A percentile compares a stretch with the other conserved stretches of the same genome.
Conservation (phyloP, 2,329 filamentous ascomycete genomes). For the Pseudogymnoascus sp. region DNA sequence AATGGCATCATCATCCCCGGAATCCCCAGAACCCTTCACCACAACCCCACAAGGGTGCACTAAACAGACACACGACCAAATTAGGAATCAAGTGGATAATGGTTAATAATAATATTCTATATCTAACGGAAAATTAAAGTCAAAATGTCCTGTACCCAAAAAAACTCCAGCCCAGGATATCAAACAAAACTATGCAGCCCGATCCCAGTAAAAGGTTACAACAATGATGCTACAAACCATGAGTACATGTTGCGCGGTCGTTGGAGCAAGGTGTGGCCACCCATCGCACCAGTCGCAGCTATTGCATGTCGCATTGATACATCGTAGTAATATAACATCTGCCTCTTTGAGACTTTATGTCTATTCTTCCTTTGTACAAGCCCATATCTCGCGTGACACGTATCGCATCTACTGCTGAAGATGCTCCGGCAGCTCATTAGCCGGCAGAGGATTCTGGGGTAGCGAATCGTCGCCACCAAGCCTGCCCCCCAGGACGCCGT, state of each 20-base stretch:
- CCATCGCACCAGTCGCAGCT: background rate
- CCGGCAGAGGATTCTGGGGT: background rate
- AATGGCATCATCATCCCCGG: background rate
- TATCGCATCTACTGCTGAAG: background rate
- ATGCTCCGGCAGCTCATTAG: background rate
- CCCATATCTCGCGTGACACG: background rate
- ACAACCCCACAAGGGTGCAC: background rate
- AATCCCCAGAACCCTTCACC: background rate
- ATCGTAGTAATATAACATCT: background rate
- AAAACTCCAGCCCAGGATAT: constrained; percentile 6
- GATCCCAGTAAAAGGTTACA: background rate
- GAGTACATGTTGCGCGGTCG: background rate
- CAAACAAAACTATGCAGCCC: constrained; percentile 4
- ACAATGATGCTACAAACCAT: background rate
- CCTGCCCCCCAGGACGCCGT: background rate
- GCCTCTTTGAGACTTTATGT: background rate
- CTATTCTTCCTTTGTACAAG: background rate
- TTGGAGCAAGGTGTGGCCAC: background rate
- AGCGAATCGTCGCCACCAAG: background rate
- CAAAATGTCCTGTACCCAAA: constrained; percentile 1
- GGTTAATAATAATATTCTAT: constrained; percentile 1
- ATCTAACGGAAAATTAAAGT: background rate
- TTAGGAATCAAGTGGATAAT: background rate
- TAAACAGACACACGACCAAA: background rate
- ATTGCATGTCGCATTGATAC: background rate